Conservation (phyloP, 164 flowering plant genomes). For the Aristolochia contorta region DNA sequence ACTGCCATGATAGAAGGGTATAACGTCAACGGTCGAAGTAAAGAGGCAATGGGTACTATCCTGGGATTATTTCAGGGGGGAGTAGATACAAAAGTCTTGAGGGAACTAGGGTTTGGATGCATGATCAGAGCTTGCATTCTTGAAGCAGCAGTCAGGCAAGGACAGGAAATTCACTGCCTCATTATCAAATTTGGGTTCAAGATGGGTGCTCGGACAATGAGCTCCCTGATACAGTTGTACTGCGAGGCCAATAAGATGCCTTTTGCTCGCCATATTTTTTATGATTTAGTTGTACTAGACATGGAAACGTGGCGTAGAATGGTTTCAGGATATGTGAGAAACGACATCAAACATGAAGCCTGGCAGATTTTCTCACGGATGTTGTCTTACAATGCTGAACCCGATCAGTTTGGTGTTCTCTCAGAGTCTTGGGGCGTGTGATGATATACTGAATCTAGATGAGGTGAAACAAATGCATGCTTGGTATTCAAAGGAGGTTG, state of each 20-base stretch:
- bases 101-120: constrained; percentile 19
- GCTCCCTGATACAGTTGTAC: constrained; percentile 9
- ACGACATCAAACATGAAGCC: constrained; percentile 4
- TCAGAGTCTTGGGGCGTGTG: constrained; percentile 6
- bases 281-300: constrained; percentile 7
- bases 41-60: constrained; percentile 15
- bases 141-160: constrained; percentile 15
- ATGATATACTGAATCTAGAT: neutral
- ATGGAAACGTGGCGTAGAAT: constrained; percentile 4
- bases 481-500: neutral
- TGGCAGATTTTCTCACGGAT: constrained; percentile 3
- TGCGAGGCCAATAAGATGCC: constrained; percentile 17
- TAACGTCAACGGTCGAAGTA: constrained; percentile 9
- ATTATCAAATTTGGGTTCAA: constrained; percentile 18
- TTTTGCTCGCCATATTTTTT: constrained; percentile 9
- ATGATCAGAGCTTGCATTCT: constrained; percentile 17
- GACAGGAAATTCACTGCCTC: constrained; percentile 25
- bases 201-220: constrained; percentile 8
- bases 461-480: constrained; percentile 9
- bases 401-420: constrained; percentile 1
- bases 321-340: constrained; percentile 10
- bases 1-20: constrained; percentile 27
- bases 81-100: constrained; percentile 6
- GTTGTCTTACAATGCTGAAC: constrained; percentile 3
- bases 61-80: constrained; percentile 9